phyloP scores from a whole-genome alignment of 495 filamentous ascomycete genomes.

The Bacidia rubella region DNA sequence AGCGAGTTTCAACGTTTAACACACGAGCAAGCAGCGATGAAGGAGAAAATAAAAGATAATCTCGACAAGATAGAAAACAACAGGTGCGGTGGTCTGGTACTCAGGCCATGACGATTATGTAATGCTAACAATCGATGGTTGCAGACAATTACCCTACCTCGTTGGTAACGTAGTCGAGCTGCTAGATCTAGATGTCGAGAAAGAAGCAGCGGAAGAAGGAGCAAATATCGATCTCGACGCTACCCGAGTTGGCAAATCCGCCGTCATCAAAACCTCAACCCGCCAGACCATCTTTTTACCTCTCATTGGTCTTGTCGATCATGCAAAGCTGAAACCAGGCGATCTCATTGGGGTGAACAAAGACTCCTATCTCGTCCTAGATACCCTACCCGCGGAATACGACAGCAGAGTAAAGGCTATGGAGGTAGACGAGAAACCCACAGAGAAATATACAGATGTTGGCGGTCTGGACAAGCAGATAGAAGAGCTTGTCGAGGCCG shows the following conservation, averaged over 20 bases:
- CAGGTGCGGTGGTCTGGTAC: constrained; percentile 43
- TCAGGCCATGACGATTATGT: neutral
- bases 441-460: constrained; percentile 97
- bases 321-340: constrained; percentile 79
- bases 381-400: constrained; percentile 97
- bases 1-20: constrained; percentile 89
- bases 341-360: constrained; percentile 99
- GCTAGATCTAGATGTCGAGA: constrained; percentile 89
- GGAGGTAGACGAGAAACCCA: constrained; percentile 99
- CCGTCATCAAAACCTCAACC: constrained; percentile 99
- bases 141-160: constrained; percentile 90
- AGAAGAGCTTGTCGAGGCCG: constrained; percentile 97
- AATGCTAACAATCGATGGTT: neutral
- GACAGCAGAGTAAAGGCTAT: constrained; percentile 99
- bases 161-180: constrained; percentile 98
- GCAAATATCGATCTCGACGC: constrained; percentile 98
- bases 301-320: constrained; percentile 93
- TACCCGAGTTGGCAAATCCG: constrained; percentile 90
- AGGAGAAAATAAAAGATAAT: constrained; percentile 98
- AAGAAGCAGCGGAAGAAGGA: constrained; percentile 90
- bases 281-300: constrained; percentile 98
- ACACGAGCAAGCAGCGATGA: constrained; percentile 89
- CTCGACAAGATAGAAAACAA: constrained; percentile 98
- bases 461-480: constrained; percentile 98
- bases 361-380: constrained; percentile 96